A percentile compares a stretch with the other conserved stretches of the same genome.
phyloP scores from a whole-genome alignment of 1,284 basidiomycete species.

The Fistulinella cinereoalba region DNA sequence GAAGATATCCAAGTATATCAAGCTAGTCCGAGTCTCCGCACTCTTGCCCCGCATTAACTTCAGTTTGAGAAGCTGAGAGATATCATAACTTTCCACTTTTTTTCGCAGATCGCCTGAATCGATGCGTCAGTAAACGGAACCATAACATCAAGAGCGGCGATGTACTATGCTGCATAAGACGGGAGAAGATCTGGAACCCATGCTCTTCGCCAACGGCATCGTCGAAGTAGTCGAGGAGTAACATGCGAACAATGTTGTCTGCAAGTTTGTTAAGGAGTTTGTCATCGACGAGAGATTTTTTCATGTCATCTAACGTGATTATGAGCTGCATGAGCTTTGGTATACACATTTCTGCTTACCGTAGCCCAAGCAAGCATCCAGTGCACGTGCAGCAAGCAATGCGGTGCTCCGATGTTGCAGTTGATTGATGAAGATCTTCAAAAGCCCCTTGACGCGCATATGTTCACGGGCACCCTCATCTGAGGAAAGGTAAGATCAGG shows the following conservation, averaged over 20 bases:
- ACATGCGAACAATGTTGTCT: slow-evolving; percentile 19
- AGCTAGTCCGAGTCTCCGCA: slow-evolving; percentile 21
- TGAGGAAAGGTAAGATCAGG: slow-evolving; percentile 2
- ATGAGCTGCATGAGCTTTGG: no score
- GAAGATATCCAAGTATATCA: slow-evolving; percentile 26
- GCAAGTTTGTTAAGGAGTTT: slow-evolving; percentile 12
- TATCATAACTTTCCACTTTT: slow-evolving; percentile 9
- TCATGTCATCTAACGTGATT: slow-evolving; percentile 26
- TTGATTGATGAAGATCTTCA: slow-evolving; percentile 8
- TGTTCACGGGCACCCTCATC: slow-evolving; percentile 4
- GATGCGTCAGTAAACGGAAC: slow-evolving; percentile 8
- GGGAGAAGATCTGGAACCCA: slow-evolving; percentile 28
- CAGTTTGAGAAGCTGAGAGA: slow-evolving; percentile 13
- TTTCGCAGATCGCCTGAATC: slow-evolving; percentile 18
- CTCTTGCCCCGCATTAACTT: slow-evolving; percentile 15
- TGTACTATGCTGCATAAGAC: slow-evolving; percentile 23
- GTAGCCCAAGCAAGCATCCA: slow-evolving; percentile 12
- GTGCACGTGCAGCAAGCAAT: slow-evolving; percentile 12
- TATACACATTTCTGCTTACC: slow-evolving; percentile 4
- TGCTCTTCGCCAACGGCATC: slow-evolving; percentile 25
- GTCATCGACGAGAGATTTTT: slow-evolving; percentile 2
- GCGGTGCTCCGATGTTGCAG: slow-evolving; percentile 6
- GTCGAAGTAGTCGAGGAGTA: slow-evolving; percentile 26
- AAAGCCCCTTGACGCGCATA: not conserved
- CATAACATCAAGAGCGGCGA: not conserved